A percentile compares a stretch with the other conserved stretches of the same genome.
These are phyloP conservation scores for Gilbertella persicaria DNA, from an alignment of 371 early-diverging fungal species.

Conservation along the genomic window DNA sequence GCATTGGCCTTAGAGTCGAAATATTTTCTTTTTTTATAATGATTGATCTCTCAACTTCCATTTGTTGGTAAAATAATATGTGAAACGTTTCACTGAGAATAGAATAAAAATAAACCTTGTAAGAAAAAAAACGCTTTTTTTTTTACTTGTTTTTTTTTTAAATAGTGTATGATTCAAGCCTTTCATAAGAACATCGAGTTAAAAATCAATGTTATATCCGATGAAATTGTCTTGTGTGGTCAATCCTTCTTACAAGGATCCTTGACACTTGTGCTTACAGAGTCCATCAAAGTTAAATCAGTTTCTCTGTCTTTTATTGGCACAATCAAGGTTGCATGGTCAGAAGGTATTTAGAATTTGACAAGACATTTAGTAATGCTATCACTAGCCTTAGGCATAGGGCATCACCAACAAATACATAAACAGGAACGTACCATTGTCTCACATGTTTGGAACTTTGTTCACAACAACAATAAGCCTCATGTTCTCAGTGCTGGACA, in stretches of 20 bases:
- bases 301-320: constrained; percentile 26
- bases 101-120: no score
- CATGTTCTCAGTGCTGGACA: constrained; percentile 14
- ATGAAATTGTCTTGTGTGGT: constrained; percentile 25
- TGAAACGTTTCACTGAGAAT: no score
- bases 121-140: no score
- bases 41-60: no score
- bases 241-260: constrained; percentile 25
- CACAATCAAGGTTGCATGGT: constrained; percentile 37
- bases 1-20: no score
- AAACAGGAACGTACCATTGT: constrained; percentile 30
- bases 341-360: constrained; percentile 23
- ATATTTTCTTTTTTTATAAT: no score
- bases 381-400: constrained; percentile 18
- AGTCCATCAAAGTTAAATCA: constrained; percentile 29
- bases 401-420: constrained; percentile 32
- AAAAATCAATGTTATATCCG: constrained; percentile 23
- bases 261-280: constrained; percentile 16
- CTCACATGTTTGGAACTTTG: constrained; percentile 28
- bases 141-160: not conserved
- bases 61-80: no score
- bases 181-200: constrained; percentile 27
- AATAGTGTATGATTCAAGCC: constrained; percentile 16
- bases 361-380: not conserved
- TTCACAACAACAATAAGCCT: constrained; percentile 18